Evolutionary conservation across 2,329 filamentous ascomycete species (phyloP).

Genomic region (Clonostachys sp.): DNA sequence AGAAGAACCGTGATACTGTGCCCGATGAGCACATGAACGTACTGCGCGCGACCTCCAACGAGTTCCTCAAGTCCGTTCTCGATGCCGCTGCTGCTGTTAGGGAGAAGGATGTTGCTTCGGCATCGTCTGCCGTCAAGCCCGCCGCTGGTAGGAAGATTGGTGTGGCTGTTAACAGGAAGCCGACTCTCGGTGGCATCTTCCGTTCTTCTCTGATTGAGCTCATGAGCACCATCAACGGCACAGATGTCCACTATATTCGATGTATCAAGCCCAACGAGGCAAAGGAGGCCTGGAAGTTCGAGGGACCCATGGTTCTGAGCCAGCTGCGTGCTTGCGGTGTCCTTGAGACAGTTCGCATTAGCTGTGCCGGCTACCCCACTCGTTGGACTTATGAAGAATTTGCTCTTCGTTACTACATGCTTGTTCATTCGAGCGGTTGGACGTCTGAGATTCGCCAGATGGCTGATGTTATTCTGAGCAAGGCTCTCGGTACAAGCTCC

Average conservation of each 20-base stretch:
- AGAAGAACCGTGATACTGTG: slow-evolving; percentile 98
- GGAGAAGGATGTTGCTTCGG: slow-evolving; percentile 75
- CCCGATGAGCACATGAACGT: slow-evolving; percentile 98
- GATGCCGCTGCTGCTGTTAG: slow-evolving; percentile 81
- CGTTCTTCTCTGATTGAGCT: slow-evolving; percentile 96
- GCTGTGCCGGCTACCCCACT: slow-evolving; percentile 93
- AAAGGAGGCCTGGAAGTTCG: slow-evolving; percentile 96
- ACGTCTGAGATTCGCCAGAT: slow-evolving; percentile 90
- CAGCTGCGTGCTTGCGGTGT: slow-evolving; percentile 98
- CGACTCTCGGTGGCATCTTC: slow-evolving; percentile 96
- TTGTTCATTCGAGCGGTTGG: slow-evolving; percentile 86
- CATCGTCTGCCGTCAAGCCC: slow-evolving; percentile 68
- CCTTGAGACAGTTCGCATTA: slow-evolving; percentile 95
- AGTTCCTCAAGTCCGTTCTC: slow-evolving; percentile 79
- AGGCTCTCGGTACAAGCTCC: slow-evolving; percentile 76
- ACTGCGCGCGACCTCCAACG: slow-evolving; percentile 76
- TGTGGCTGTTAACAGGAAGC: slow-evolving; percentile 91
- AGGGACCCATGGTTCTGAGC: slow-evolving; percentile 97
- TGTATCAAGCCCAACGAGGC: slow-evolving; percentile 99
- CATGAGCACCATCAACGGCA: slow-evolving; percentile 96
- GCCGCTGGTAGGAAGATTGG: slow-evolving; percentile 81
- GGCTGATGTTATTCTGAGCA: slow-evolving; percentile 86
- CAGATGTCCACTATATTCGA: slow-evolving; percentile 97
- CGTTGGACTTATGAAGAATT: slow-evolving; percentile 99
- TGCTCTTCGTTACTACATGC: slow-evolving; percentile 95